Conservation (phyloP, 1,284 basidiomycete species). For the Trichosporon faecale region DNA sequence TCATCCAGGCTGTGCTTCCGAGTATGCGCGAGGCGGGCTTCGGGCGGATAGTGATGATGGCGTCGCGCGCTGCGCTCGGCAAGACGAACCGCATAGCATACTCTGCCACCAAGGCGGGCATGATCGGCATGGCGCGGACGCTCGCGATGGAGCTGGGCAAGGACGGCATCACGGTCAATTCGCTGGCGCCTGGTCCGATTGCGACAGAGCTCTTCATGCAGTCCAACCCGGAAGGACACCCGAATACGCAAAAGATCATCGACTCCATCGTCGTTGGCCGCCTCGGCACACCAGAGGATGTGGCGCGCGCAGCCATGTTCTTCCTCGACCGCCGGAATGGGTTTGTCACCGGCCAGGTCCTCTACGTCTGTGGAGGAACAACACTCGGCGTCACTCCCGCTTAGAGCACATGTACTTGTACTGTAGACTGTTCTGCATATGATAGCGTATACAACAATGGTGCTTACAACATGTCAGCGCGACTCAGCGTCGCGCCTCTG, state of each 20-base stretch:
- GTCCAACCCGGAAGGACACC: conserved; percentile 49
- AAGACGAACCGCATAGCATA: conserved; percentile 75
- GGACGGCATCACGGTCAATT: conserved; percentile 82
- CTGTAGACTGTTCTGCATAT: background rate
- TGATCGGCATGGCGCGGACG: conserved; percentile 64
- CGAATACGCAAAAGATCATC: conserved; percentile 71
- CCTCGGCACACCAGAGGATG: conserved; percentile 84
- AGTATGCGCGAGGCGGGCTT: conserved; percentile 14
- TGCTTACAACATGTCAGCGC: conserved; percentile 8
- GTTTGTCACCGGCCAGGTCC: conserved; percentile 21
- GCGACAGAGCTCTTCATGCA: conserved; percentile 64
- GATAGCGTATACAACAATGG: conserved; percentile 6
- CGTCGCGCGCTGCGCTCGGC: conserved; percentile 21
- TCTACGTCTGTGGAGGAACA: conserved; percentile 23
- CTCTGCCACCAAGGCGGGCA: conserved; percentile 80
- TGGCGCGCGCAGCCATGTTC: conserved; percentile 74
- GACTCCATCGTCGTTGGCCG: conserved; percentile 86
- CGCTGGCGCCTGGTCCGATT: conserved; percentile 86
- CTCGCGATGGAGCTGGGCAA: conserved; percentile 65
- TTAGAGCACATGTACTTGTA: background rate
- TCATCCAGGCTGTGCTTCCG: conserved; percentile 15
- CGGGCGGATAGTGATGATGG: conserved; percentile 24
- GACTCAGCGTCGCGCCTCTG: conserved; percentile 11
- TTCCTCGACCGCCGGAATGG: conserved; percentile 61
- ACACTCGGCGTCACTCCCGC: conserved; percentile 20